phyloP scores from a whole-genome alignment of 495 filamentous ascomycete species.

The Durotheca rogersii region DNA sequence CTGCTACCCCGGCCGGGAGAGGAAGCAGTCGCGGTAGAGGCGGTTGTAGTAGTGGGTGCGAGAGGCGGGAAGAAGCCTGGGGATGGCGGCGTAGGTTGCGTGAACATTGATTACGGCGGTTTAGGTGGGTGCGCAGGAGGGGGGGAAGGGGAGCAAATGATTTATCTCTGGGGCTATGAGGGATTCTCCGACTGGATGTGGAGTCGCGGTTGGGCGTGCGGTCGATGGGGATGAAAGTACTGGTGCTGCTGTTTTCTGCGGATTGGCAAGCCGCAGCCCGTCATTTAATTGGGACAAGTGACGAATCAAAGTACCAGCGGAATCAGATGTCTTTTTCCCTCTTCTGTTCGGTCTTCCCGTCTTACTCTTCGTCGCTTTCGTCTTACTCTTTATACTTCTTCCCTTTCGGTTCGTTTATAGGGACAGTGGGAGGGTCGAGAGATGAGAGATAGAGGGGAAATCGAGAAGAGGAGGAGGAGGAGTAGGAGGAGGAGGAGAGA shows the following conservation, averaged over 20 bases:
- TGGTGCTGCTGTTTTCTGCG: background rate
- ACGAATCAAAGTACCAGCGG: slow-evolving; percentile 13
- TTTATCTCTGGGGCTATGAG: slow-evolving; percentile 11
- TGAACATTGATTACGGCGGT: slow-evolving; percentile 52
- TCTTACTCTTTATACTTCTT: slow-evolving; percentile 1
- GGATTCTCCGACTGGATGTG: too few relatives aligned
- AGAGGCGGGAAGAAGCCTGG: slow-evolving; percentile 44
- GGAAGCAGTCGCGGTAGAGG: slow-evolving; percentile 49
- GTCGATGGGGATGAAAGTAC: slow-evolving; percentile 7
- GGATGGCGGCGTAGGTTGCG: slow-evolving; percentile 51
- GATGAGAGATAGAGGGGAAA: too few relatives aligned
- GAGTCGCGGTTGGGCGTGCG: too few relatives aligned
- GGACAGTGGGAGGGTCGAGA: too few relatives aligned
- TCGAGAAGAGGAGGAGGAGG: too few relatives aligned
- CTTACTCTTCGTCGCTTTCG: background rate
- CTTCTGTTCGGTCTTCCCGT: slow-evolving; percentile 4
- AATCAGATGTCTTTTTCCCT: slow-evolving; percentile 1
- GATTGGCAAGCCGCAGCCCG: slow-evolving; percentile 17
- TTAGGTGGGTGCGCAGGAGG: slow-evolving; percentile 5
- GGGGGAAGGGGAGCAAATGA: slow-evolving; percentile 8
- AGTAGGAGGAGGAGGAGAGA: background rate
- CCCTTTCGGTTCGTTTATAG: too few relatives aligned
- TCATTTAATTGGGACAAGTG: slow-evolving; percentile 24
- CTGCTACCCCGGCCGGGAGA: slow-evolving; percentile 57
- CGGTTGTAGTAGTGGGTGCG: slow-evolving; percentile 42